Conservation (phyloP, 495 filamentous ascomycete genomes). For the Hypoxylon intermedium region DNA sequence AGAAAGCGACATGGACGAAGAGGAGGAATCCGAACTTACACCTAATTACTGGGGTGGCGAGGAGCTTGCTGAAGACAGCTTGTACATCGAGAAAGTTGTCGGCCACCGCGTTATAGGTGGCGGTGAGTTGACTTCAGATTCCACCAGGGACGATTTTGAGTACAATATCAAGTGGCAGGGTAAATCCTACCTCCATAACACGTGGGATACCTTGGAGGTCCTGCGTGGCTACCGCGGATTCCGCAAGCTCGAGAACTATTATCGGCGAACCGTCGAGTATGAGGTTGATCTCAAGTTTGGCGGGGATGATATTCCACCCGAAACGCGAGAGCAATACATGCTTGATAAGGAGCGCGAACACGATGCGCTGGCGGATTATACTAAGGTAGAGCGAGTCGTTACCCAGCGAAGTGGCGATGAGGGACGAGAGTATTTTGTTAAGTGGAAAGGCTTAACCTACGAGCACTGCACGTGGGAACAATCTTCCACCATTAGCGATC, state of each 20-base stretch:
- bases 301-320: constrained; percentile 73
- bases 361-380: constrained; percentile 83
- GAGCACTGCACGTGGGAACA: constrained; percentile 93
- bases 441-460: constrained; percentile 90
- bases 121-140: constrained; percentile 61
- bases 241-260: constrained; percentile 92
- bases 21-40: constrained; percentile 64
- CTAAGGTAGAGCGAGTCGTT: constrained; percentile 91
- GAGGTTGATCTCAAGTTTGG: constrained; percentile 73
- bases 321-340: constrained; percentile 89
- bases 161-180: constrained; percentile 98
- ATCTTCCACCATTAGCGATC: constrained; percentile 73
- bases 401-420: constrained; percentile 76
- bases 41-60: constrained; percentile 68
- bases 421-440: constrained; percentile 84
- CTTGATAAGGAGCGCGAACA: constrained; percentile 86
- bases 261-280: constrained; percentile 76
- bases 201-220: constrained; percentile 83
- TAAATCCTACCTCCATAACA: constrained; percentile 91
- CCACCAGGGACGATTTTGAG: constrained; percentile 81
- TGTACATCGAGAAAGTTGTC: constrained; percentile 87
- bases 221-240: constrained; percentile 70
- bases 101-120: constrained; percentile 81
- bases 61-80: constrained; percentile 69
- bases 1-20: constrained; percentile 80